Conservation (phyloP, 2,329 filamentous ascomycete genomes). For the Aaosphaeria pasadenensis region DNA sequence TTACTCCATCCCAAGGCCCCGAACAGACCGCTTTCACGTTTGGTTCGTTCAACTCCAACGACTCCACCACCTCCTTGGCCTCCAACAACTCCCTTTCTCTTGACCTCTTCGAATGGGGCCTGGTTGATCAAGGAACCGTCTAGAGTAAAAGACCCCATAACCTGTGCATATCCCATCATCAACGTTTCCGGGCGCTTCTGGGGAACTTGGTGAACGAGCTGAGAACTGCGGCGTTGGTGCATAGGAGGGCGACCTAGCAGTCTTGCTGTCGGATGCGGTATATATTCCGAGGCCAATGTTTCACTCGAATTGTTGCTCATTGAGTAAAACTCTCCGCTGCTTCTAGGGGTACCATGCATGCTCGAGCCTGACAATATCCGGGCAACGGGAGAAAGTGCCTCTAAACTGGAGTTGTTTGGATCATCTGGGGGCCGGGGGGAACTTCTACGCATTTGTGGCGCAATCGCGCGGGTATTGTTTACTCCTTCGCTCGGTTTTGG, state of each 20-base stretch:
- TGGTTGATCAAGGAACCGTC: constrained; percentile 91
- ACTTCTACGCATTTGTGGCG: constrained; percentile 25
- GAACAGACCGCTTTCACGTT: constrained; percentile 75
- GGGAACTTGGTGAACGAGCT: constrained; percentile 28
- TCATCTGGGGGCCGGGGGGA: constrained; percentile 20
- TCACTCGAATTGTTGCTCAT: constrained; percentile 94
- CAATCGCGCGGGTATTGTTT: constrained; percentile 34
- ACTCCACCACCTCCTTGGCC: constrained; percentile 81
- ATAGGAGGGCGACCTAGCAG: constrained; percentile 41
- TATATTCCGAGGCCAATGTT: constrained; percentile 86
- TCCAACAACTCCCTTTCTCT: constrained; percentile 86
- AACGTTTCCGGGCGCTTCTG: constrained; percentile 65
- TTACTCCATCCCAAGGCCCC: constrained; percentile 84
- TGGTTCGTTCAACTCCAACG: constrained; percentile 72
- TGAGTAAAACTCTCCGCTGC: constrained; percentile 92
- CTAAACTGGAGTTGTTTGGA: constrained; percentile 47
- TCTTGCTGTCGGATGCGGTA: constrained; percentile 46
- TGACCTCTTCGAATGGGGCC: constrained; percentile 89
- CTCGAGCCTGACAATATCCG: constrained; percentile 76
- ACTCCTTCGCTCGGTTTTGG: constrained; percentile 22
- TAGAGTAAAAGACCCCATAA: constrained; percentile 86
- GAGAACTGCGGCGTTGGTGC: constrained; percentile 29
- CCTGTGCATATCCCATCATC: constrained; percentile 97
- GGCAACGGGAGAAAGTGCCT: constrained; percentile 59
- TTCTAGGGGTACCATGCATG: constrained; percentile 73